Conservation (phyloP, 192 early-diverging fungal species). For the Entomortierella beljakovae region DNA sequence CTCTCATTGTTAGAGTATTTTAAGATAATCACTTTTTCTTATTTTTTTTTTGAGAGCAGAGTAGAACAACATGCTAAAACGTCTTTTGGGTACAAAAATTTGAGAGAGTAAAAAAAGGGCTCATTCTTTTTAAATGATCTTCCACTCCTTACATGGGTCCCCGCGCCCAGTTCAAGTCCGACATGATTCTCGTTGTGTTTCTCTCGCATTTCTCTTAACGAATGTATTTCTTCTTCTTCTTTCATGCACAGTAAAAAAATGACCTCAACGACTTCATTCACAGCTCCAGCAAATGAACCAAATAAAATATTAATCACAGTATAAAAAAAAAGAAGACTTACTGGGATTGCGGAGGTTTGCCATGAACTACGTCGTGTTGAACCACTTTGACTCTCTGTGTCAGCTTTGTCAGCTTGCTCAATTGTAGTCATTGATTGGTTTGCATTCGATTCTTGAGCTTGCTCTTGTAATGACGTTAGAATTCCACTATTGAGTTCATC, state of each 20-base stretch:
- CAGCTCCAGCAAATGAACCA: not conserved
- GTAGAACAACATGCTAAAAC: conserved; percentile 6
- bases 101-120: too few species aligned
- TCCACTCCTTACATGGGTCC: conserved; percentile 19
- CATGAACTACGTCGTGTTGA: conserved; percentile 44
- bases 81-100: not conserved
- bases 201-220: not conserved
- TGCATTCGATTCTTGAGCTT: not conserved
- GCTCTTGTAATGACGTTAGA: not conserved
- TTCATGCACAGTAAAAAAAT: conserved; percentile 1
- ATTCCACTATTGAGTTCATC: not conserved
- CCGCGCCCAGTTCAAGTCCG: conserved; percentile 22
- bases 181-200: not conserved
- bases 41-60: conserved; percentile 7
- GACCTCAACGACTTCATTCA: too few species aligned
- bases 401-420: conserved; percentile 15
- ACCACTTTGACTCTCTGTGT: conserved; percentile 33
- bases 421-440: conserved; percentile 1
- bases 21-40: conserved; percentile 1
- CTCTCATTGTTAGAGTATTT: not conserved
- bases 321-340: conserved; percentile 10
- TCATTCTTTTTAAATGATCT: conserved; percentile 4
- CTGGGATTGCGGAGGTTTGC: conserved; percentile 38
- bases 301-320: not conserved
- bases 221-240: conserved; percentile 5